Percentiles rank a stretch among this genome's conserved stretches.
These are phyloP conservation scores for Westerdykella aurantiaca DNA, from an alignment of 2,329 filamentous ascomycete genomes.

Conservation along the genomic window DNA sequence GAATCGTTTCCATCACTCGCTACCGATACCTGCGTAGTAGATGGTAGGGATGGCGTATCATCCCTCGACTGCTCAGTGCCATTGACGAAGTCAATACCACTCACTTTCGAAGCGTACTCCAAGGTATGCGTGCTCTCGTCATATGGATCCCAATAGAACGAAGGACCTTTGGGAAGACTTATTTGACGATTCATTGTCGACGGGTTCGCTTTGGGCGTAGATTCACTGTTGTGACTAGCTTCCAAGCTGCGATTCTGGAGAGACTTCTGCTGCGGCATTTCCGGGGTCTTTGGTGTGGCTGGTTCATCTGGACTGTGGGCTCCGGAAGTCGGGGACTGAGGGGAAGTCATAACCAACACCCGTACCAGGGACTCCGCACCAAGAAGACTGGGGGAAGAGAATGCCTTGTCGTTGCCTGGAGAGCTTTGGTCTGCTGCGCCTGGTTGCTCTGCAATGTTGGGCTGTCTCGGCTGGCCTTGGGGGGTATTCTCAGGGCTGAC, in stretches of 20 bases:
- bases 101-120: constrained; percentile 44
- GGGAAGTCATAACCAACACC: constrained; percentile 46
- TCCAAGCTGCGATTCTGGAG: constrained; percentile 20
- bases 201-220: constrained; percentile 34
- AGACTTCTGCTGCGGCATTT: constrained; percentile 31
- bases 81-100: constrained; percentile 39
- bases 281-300: constrained; percentile 35
- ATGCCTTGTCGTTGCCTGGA: constrained; percentile 17
- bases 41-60: constrained; percentile 20
- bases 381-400: constrained; percentile 39
- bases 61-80: constrained; percentile 13
- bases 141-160: constrained; percentile 41
- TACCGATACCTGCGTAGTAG: constrained; percentile 24
- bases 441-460: background rate
- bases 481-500: background rate
- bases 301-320: constrained; percentile 33
- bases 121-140: constrained; percentile 42
- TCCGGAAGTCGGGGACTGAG: constrained; percentile 35
- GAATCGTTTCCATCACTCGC: constrained; percentile 8
- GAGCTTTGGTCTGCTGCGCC: background rate
- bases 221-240: constrained; percentile 30
- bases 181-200: constrained; percentile 40
- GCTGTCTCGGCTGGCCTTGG: background rate
- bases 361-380: constrained; percentile 46
- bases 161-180: constrained; percentile 39